Conservation (phyloP, 2,329 filamentous ascomycete genomes). For the Paraphaeosphaeria sporulosa region DNA sequence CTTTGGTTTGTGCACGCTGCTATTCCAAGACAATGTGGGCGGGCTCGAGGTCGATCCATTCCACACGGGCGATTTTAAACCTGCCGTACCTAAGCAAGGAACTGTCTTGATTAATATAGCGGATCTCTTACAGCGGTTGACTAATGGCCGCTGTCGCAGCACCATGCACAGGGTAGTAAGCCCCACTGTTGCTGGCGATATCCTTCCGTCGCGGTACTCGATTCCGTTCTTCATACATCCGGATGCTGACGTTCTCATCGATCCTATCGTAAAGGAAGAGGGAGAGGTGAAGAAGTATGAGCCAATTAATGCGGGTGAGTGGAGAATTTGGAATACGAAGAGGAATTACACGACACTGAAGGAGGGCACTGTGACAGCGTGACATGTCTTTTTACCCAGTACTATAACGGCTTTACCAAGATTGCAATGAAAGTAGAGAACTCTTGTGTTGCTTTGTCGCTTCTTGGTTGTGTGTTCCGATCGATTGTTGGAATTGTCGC, state of each 20-base stretch:
- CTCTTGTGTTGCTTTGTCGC: no score
- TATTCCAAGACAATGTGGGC: conserved; percentile 49
- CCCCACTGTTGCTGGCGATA: conserved; percentile 31
- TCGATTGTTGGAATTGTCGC: neutral
- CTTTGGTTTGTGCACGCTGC: conserved; percentile 46
- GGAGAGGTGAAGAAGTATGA: conserved; percentile 47
- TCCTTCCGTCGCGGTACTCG: conserved; percentile 45
- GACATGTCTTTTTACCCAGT: neutral
- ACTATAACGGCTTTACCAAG: neutral
- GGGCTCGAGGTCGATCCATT: conserved; percentile 48
- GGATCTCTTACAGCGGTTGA: conserved; percentile 33
- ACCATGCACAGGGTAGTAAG: conserved; percentile 49
- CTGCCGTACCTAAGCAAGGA: conserved; percentile 31
- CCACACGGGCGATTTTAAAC: conserved; percentile 34
- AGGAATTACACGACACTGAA: conserved; percentile 31
- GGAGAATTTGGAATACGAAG: conserved; percentile 44
- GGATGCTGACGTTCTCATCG: conserved; percentile 46
- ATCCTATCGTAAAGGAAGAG: conserved; percentile 42
- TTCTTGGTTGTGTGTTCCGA: neutral
- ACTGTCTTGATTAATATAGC: conserved; percentile 38
- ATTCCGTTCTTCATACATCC: conserved; percentile 51
- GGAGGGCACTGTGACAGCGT: conserved; percentile 5
- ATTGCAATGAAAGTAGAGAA: no score
- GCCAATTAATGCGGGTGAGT: conserved; percentile 46
- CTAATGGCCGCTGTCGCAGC: conserved; percentile 43